Evolutionary conservation across 2,329 filamentous ascomycete species (phyloP).

Genomic region (Colletotrichum tabaci): DNA sequence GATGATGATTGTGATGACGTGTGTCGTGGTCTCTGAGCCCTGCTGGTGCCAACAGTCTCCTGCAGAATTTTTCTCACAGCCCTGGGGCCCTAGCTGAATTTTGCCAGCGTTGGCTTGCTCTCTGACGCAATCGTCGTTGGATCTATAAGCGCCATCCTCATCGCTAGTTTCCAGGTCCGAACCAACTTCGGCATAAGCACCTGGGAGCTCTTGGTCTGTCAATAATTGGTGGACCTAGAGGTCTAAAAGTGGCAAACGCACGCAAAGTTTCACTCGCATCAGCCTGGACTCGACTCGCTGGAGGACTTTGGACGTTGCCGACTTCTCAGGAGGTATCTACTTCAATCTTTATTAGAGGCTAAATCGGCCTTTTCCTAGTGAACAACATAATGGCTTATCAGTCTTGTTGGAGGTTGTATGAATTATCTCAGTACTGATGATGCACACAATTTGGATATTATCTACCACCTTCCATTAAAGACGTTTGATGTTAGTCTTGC

Average conservation of each 20-base stretch:
- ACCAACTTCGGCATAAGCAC: slow-evolving; percentile 1
- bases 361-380: neutral
- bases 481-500: neutral
- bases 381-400: neutral
- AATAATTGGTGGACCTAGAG: no score
- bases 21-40: no score
- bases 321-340: neutral
- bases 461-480: neutral
- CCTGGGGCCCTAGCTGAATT: neutral
- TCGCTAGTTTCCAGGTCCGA: slow-evolving; percentile 2
- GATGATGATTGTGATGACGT: no score
- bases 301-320: no score
- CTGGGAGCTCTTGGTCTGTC: no score
- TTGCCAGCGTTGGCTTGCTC: neutral
- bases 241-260: no score
- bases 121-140: neutral
- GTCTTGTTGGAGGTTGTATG: neutral
- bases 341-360: neutral
- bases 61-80: neutral
- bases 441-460: neutral
- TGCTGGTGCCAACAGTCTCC: neutral
- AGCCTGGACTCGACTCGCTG: no score
- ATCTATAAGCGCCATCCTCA: slow-evolving; percentile 1
- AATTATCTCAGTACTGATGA: no score
- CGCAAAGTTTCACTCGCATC: no score